Evolutionary conservation across 495 filamentous ascomycete genomes (phyloP).

Genomic region (Cenococcum geophilum): DNA sequence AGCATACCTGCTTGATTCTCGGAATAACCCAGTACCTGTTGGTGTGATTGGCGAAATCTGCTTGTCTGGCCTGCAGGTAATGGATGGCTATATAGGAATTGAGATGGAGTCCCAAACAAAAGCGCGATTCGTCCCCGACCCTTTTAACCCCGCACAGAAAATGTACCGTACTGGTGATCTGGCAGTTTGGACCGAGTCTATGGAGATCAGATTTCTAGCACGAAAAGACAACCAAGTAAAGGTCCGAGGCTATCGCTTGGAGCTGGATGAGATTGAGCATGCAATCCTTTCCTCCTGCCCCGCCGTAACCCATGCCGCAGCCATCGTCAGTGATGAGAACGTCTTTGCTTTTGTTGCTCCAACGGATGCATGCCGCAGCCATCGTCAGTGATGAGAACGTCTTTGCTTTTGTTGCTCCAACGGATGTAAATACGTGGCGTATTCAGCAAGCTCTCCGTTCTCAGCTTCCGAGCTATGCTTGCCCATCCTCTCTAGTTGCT

Average conservation of each 20-base stretch:
- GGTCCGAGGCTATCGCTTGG: conserved; percentile 36
- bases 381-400: neutral
- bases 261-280: conserved; percentile 49
- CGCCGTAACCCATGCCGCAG: conserved; percentile 4
- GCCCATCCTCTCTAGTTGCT: conserved; percentile 3
- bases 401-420: conserved; percentile 2
- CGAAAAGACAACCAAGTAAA: conserved; percentile 35
- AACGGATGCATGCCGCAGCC: neutral
- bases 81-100: conserved; percentile 19
- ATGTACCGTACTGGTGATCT: conserved; percentile 40
- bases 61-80: conserved; percentile 28
- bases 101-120: conserved; percentile 3
- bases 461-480: conserved; percentile 8
- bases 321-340: neutral
- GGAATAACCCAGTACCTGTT: conserved; percentile 35
- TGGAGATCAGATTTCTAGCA: conserved; percentile 42
- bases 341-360: conserved; percentile 7
- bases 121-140: neutral
- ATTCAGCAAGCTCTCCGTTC: neutral
- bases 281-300: conserved; percentile 33
- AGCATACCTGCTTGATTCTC: conserved; percentile 18
- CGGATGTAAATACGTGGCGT: neutral
- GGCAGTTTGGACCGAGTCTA: conserved; percentile 37
- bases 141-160: neutral
- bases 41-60: conserved; percentile 41